Evolutionary conservation across 2,329 filamentous ascomycete species (phyloP).

Genomic region (Myrmaecium sp.): DNA sequence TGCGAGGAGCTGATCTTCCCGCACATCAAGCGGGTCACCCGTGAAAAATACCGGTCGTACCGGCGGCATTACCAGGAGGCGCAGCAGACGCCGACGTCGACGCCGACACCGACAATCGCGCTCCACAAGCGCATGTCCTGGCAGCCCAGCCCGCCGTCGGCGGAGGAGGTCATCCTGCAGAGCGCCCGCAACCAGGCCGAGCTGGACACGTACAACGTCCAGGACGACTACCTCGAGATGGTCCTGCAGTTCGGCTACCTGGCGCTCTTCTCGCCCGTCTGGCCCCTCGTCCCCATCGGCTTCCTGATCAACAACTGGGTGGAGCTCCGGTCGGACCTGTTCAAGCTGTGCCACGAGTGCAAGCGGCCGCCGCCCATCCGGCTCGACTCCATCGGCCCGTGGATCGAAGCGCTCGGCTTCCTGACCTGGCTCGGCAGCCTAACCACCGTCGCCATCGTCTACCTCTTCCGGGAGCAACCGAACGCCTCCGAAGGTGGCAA

Average conservation of each 20-base stretch:
- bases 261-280: slow-evolving; percentile 17
- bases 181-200: slow-evolving; percentile 14
- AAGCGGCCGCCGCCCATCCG: slow-evolving; percentile 13
- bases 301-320: slow-evolving; percentile 21
- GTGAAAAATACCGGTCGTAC: too few species aligned
- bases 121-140: too few species aligned
- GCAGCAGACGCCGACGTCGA: slow-evolving; percentile 3
- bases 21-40: slow-evolving; percentile 15
- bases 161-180: slow-evolving; percentile 14
- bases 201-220: slow-evolving; percentile 16
- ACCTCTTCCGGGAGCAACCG: slow-evolving; percentile 14
- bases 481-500: slow-evolving; percentile 5
- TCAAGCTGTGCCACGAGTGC: slow-evolving; percentile 17
- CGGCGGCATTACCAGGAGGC: too few species aligned
- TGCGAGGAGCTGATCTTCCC: slow-evolving; percentile 15
- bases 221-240: slow-evolving; percentile 18
- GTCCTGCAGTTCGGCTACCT: slow-evolving; percentile 20
- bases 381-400: slow-evolving; percentile 16
- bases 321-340: slow-evolving; percentile 17
- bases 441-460: slow-evolving; percentile 16
- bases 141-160: slow-evolving; percentile 13
- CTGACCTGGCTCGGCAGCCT: slow-evolving; percentile 18
- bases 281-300: slow-evolving; percentile 17
- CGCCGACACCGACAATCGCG: neutral
- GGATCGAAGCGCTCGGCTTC: slow-evolving; percentile 15